Percentiles rank a stretch among this genome's conserved stretches.
Conservation (phyloP, 2,329 filamentous ascomycete species). For the Pestalotiopsis sp. region DNA sequence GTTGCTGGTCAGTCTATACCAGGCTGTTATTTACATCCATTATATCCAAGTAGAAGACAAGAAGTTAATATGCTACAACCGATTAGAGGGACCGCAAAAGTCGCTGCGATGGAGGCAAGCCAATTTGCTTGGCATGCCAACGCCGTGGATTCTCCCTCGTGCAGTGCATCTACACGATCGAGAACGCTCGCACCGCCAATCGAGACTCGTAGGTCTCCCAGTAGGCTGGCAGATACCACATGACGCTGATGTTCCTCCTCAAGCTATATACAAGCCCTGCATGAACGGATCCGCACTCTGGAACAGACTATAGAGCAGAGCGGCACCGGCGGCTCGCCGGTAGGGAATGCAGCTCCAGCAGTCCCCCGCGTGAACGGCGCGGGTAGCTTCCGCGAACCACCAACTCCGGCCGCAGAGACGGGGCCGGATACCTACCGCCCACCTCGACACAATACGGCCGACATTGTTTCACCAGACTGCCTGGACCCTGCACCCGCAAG, state of each 20-base stretch:
- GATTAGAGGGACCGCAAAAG: neutral
- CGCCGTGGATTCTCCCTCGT: neutral
- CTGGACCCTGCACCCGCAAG: neutral
- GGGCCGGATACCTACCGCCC: neutral
- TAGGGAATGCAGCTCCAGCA: neutral
- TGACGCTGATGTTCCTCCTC: neutral
- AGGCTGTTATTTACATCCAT: too few species aligned
- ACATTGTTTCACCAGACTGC: neutral
- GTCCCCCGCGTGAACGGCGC: neutral
- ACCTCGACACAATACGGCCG: neutral
- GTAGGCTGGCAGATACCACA: too few species aligned
- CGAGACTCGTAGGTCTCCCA: neutral
- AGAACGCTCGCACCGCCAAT: constrained; percentile 1
- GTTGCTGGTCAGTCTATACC: too few species aligned
- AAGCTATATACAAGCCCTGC: constrained; percentile 1
- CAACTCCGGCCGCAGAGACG: neutral
- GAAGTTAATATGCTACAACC: too few species aligned
- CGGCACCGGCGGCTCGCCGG: neutral
- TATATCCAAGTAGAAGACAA: too few species aligned
- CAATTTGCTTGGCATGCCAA: neutral
- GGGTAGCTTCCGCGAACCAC: neutral
- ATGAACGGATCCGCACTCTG: constrained; percentile 3
- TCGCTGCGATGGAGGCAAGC: constrained; percentile 5
- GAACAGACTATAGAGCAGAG: neutral
- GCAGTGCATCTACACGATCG: constrained; percentile 1